Conservation (phyloP, 768 basidiomycete species). For the Neoboletus brunneissimus region DNA sequence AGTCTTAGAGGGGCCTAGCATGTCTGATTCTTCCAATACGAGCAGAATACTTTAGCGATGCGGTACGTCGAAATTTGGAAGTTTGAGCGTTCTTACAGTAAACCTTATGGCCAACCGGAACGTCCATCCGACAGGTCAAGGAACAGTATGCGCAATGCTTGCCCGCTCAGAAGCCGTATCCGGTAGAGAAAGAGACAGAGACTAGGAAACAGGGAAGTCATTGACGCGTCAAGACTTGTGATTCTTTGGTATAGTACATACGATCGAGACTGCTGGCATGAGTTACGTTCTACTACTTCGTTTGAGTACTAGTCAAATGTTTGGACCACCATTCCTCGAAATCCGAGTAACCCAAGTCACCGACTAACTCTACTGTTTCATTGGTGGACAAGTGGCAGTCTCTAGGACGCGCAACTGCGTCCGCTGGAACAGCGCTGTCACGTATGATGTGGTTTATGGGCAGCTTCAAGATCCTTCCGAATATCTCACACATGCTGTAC, state of each 20-base stretch:
- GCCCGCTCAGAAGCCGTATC: constrained; percentile 8
- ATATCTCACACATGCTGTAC: constrained; percentile 85
- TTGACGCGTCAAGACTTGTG: background rate
- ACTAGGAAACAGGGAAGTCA: background rate
- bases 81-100: background rate
- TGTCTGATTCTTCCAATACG: background rate
- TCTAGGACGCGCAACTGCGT: constrained; percentile 71
- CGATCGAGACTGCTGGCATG: background rate
- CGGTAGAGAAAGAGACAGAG: constrained; percentile 8
- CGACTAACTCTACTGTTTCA: constrained; percentile 68
- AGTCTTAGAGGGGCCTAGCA: background rate
- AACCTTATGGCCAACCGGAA: background rate
- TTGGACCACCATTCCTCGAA: constrained; percentile 88
- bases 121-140: constrained; percentile 14
- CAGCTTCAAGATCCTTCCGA: constrained; percentile 65
- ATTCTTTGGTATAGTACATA: constrained; percentile 6
- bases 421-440: constrained; percentile 62
- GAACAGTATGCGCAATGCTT: constrained; percentile 17
- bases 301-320: constrained; percentile 34
- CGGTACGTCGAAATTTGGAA: constrained; percentile 13
- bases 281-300: constrained; percentile 12
- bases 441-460: constrained; percentile 75
- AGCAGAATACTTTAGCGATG: constrained; percentile 30
- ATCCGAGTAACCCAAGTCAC: constrained; percentile 55
- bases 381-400: constrained; percentile 77